Evolutionary conservation across 257 asterid species (phyloP), one percentile per base, ranked within the genome.

Genomic region (Nicotiana obtusifolia): DNA sequence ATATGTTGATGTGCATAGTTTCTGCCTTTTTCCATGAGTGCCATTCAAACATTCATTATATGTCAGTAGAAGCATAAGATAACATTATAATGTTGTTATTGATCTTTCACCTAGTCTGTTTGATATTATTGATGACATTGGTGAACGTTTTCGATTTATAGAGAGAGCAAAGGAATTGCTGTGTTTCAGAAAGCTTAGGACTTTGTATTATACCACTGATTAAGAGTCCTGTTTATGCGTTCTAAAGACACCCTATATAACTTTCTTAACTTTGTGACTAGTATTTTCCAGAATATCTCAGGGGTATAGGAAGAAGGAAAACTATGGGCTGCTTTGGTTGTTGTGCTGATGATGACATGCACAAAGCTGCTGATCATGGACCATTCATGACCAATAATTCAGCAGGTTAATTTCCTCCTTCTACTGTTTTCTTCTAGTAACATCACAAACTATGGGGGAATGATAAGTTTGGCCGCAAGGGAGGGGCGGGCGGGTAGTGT

Each of bases 241-340:
- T 71, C 61, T 49, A 24, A 41, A 24, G 37, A 24, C 24, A 15
- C 61, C 61, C 7, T 47, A 71, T 22, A 71, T 44, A 71, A 14
- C 11, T 11, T 41, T 11, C 5, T 73, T 24, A 73, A 73, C 79
- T 47, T 14, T 31, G 24, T 47, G 24, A 73, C 41, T 44, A 47
- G 24, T 73, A 73, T 47, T 73, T 73, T 47, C 33, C 79, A 73
- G 79, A 2, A 47, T 47, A 73, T 24, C 37, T 73, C 37, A 7
- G n/a, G 24, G 61, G 61, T 24, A 22, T 47, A 24, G 17, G 41
- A 47, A 52, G 57, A 52, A 73, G 61, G 60, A 73, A 24, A 80
- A 81, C 69, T 82, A 93, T 93, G 97, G 76, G 97, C 71, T 91
- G 97, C 91, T 91, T 92, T 37, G 65, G 88, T 75, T 91, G 97